Evolutionary conservation across 805 yeast genomes (phyloP), one percentile per base, ranked within the genome.

Genomic region (Candida pseudofarinosa): DNA sequence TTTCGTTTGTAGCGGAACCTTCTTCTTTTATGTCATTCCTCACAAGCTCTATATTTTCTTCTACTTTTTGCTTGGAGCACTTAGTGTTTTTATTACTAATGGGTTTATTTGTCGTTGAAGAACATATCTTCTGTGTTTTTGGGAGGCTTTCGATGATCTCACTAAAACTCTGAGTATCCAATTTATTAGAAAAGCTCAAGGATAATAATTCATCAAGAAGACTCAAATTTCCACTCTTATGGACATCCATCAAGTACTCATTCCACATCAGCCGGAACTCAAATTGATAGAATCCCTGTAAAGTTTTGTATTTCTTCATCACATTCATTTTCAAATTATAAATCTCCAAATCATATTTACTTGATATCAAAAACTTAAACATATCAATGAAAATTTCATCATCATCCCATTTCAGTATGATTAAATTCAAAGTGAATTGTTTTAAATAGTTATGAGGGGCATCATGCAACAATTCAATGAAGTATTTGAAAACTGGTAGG

Each of bases 361-460:
- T 50, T 4, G 53, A 61, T 4, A 60, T 44, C 37, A 69, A 48
- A 40, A 59, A 60, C 23, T 48, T 47, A 12, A 60, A 42, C 4
- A 61, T 26, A 0, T 47, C 53, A 5, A 55, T 31, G 31, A 61
- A 59, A 1, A 39, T 40, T 1, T 48, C 50, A 18, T 42, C 49
- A 6, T 49, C 36, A 4, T 51, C 54, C 38, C 56, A 52, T 40
- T 51, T 51, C 3, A 31, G 19, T 3, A 41, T 20, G 7, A 69
- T 50, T 6, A 60, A 44, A 2, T 55, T 48, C 17, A 56, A 40
- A 0, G 63, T 50, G n/a, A 54, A 52, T 23, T 56, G 54, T 38
- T 58, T 59, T 41, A 70, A 50, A 40, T 52, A 54, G 1, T 43
- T 48, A 39, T 50, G 59, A 3, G 73, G 73, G 1, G 74, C 67